These are phyloP conservation scores for Fusarium verticillioides DNA, from an alignment of 2,329 filamentous ascomycete species.

Conservation along the genomic window DNA sequence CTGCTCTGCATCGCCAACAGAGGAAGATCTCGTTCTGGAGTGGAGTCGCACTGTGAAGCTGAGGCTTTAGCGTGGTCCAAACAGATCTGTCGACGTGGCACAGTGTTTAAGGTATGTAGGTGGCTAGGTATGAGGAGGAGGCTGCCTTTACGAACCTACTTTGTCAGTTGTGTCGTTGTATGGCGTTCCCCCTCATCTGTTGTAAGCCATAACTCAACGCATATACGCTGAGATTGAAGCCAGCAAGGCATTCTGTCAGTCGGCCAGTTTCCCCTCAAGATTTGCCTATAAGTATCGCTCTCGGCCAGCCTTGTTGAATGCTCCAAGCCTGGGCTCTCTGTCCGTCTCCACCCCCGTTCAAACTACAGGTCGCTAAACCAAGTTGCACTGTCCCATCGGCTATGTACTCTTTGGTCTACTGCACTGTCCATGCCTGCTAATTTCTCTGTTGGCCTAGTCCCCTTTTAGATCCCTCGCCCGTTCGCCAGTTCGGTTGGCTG, in stretches of 20 bases:
- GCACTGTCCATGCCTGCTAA: conserved; percentile 35
- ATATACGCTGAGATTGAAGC: neutral
- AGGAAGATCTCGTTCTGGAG: neutral
- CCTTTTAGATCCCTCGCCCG: conserved; percentile 32
- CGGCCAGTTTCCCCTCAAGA: neutral
- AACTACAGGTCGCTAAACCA: neutral
- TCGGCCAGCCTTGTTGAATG: neutral
- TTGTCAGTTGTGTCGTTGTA: neutral
- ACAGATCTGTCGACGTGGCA: conserved; percentile 17
- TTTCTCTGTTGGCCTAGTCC: conserved; percentile 35
- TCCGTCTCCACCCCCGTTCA: neutral
- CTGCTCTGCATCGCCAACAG: neutral
- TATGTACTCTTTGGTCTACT: conserved; percentile 4
- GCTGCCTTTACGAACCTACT: neutral
- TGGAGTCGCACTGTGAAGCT: conserved; percentile 24
- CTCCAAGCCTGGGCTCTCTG: neutral
- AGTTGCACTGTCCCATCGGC: conserved; percentile 2
- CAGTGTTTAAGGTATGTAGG: conserved; percentile 9
- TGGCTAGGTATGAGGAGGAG: neutral
- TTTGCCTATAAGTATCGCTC: neutral
- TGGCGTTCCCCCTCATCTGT: neutral
- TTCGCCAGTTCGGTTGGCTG: conserved; percentile 26
- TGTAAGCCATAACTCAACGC: neutral
- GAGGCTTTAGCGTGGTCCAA: conserved; percentile 3
- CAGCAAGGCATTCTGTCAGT: neutral